Evolutionary conservation across 176 grass and related monocot species (phyloP).

Genomic region (Ananas comosus): DNA sequence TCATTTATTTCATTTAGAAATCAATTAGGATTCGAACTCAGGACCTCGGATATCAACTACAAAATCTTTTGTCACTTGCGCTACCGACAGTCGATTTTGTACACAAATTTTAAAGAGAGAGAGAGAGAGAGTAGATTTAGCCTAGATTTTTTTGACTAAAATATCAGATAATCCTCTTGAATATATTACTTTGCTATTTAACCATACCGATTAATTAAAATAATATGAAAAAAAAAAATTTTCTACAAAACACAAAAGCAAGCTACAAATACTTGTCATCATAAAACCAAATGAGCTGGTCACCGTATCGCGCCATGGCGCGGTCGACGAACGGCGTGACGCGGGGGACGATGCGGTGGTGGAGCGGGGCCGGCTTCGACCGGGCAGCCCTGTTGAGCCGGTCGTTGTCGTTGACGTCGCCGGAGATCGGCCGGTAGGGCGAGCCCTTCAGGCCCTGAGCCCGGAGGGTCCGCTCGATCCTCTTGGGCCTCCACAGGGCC

Average conservation of each 20-base stretch:
- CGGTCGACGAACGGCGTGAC: conserved; percentile 8
- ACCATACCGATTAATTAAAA: too few species aligned
- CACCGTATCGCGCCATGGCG: conserved; percentile 32
- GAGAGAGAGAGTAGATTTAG: too few species aligned
- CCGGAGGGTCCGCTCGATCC: conserved; percentile 23
- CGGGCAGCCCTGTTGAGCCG: conserved; percentile 5
- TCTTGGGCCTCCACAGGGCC: conserved; percentile 23
- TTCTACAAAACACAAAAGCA: background rate
- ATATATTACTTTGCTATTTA: too few species aligned
- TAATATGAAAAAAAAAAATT: background rate
- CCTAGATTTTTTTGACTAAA: too few species aligned
- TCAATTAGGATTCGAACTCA: too few species aligned
- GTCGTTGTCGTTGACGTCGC: conserved; percentile 26
- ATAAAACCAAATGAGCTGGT: too few species aligned
- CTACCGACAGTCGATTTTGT: too few species aligned
- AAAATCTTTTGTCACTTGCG: too few species aligned
- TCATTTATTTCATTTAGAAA: too few species aligned
- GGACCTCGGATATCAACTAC: too few species aligned
- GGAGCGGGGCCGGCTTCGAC: conserved; percentile 32
- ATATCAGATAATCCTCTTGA: too few species aligned
- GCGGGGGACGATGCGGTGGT: conserved; percentile 42
- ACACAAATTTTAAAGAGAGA: too few species aligned
- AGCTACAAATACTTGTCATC: background rate
- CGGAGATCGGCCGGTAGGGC: conserved; percentile 22
- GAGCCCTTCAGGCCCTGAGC: conserved; percentile 45